Evolutionary conservation across 2,329 filamentous ascomycete species (phyloP).

Genomic region (Calonectria pteridis): DNA sequence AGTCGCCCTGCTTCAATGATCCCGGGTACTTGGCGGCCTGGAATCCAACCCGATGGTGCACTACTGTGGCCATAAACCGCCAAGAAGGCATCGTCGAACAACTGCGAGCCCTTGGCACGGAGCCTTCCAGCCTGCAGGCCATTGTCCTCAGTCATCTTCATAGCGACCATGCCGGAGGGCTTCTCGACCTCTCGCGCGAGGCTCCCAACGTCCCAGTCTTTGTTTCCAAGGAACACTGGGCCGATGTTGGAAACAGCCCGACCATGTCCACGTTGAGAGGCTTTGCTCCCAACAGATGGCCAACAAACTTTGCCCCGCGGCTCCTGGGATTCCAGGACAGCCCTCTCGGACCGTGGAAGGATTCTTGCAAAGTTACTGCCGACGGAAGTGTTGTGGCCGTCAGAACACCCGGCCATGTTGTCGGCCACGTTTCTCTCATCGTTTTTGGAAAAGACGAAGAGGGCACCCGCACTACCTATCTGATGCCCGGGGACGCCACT

Average conservation of each 20-base stretch:
- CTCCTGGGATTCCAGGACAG: not conserved
- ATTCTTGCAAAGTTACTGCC: constrained; percentile 5
- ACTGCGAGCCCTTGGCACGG: not conserved
- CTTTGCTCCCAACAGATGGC: constrained; percentile 15
- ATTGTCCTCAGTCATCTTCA: constrained; percentile 24
- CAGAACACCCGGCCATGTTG: constrained; percentile 17
- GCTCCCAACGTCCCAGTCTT: constrained; percentile 15
- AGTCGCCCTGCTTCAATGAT: constrained; percentile 20
- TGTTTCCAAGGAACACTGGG: constrained; percentile 14
- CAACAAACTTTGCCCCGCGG: constrained; percentile 8
- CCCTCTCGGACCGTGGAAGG: constrained; percentile 11
- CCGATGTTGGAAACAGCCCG: not conserved
- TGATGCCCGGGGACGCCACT: constrained; percentile 13
- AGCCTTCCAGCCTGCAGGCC: constrained; percentile 8
- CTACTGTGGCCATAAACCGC: not conserved
- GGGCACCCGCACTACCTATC: constrained; percentile 8
- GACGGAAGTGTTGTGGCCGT: constrained; percentile 14
- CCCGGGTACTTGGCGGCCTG: constrained; percentile 6
- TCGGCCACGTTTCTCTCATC: constrained; percentile 13
- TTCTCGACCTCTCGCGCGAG: not conserved
- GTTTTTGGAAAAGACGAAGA: constrained; percentile 6
- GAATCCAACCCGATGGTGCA: not conserved
- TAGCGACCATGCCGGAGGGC: constrained; percentile 17
- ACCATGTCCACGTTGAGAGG: not conserved
- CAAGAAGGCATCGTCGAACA: constrained; percentile 16